Evolutionary conservation across 176 grass and related monocot species (phyloP).

Genomic region (Oryza punctata): DNA sequence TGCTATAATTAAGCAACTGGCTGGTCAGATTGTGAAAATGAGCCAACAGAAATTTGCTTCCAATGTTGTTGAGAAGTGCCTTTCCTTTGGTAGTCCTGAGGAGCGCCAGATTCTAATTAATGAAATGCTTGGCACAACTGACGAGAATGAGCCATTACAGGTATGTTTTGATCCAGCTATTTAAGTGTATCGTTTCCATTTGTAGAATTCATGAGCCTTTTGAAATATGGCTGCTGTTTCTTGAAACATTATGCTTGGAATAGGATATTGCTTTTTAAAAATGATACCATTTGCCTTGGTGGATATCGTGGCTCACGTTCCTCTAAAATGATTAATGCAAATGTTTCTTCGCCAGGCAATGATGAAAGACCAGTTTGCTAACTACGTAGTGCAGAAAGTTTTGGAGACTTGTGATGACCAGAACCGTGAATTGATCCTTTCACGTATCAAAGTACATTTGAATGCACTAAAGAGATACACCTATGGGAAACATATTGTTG

Average conservation of each 20-base stretch:
- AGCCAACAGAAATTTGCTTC: conserved; percentile 98
- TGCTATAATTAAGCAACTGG: conserved; percentile 71
- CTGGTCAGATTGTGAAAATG: conserved; percentile 96
- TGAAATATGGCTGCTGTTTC: conserved; percentile 3
- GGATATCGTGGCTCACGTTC: background rate
- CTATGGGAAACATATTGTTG: conserved; percentile 96
- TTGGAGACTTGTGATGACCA: conserved; percentile 91
- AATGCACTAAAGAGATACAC: conserved; percentile 94
- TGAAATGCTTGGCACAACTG: conserved; percentile 93
- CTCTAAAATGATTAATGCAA: conserved; percentile 12
- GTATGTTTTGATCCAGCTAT: conserved; percentile 46
- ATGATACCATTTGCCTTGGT: background rate
- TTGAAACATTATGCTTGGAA: background rate
- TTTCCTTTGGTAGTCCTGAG: conserved; percentile 67
- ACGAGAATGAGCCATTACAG: conserved; percentile 97
- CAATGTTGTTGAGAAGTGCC: conserved; percentile 96
- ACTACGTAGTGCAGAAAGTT: conserved; percentile 98
- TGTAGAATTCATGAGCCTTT: background rate
- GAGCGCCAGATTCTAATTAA: conserved; percentile 89
- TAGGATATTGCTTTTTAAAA: background rate
- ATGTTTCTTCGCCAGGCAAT: conserved; percentile 60
- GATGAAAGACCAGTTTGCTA: conserved; percentile 99
- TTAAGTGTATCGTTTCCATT: background rate
- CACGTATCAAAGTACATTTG: conserved; percentile 96
- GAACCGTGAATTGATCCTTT: conserved; percentile 89